Evolutionary conservation across 306 rosid genomes (phyloP).

Genomic region (Oemleria cerasiformis): DNA sequence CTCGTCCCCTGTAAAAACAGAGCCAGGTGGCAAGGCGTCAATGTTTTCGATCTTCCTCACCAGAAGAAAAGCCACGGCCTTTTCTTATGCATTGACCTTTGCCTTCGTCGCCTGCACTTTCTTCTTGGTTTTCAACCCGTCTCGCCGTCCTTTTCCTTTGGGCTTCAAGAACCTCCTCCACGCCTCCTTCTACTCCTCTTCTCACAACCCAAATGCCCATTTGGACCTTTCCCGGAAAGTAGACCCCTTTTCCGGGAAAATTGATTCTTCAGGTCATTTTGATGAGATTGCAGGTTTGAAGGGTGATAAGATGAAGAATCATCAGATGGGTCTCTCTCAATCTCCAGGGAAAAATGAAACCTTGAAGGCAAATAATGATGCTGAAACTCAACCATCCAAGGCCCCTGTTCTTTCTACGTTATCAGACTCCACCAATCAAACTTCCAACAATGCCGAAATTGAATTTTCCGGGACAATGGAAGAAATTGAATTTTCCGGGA

Average conservation of each 20-base stretch:
- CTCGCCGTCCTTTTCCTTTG: conserved; percentile 10
- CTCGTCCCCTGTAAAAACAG: neutral
- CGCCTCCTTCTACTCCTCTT: neutral
- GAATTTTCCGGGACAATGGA: neutral
- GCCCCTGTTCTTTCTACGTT: neutral
- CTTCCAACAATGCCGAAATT: neutral
- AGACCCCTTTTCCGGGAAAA: neutral
- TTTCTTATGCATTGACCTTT: conserved; percentile 12
- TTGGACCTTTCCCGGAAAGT: conserved; percentile 5
- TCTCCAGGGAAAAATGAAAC: neutral
- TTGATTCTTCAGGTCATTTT: neutral
- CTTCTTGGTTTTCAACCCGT: conserved; percentile 18
- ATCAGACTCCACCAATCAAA: neutral
- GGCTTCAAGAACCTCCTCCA: conserved; percentile 18
- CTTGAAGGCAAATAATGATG: neutral
- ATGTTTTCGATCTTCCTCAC: conserved; percentile 5
- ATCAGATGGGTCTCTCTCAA: neutral
- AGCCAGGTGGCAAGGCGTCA: neutral
- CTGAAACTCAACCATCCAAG: neutral
- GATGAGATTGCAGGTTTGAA: conserved; percentile 2
- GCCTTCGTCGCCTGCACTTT: conserved; percentile 13
- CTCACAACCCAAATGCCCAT: conserved; percentile 1
- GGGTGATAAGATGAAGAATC: neutral
- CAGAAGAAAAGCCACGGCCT: conserved; percentile 8
- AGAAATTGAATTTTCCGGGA: neutral